These are phyloP conservation scores for Beauveria brongniartii DNA, from an alignment of 2,329 filamentous ascomycete species.

Conservation along the genomic window DNA sequence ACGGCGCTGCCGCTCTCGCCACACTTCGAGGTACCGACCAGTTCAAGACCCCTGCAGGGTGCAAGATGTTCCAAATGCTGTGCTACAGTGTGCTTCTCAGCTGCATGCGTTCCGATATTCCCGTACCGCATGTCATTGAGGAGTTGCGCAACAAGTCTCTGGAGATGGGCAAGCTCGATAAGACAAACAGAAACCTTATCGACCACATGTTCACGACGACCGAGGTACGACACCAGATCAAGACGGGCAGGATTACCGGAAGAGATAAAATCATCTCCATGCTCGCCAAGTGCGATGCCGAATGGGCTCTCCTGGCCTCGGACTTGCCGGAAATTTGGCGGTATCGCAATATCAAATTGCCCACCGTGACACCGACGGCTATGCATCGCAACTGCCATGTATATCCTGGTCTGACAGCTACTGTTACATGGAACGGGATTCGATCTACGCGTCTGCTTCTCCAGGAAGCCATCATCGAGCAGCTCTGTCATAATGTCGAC, in stretches of 20 bases:
- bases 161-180: conserved; percentile 25
- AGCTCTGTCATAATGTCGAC: conserved; percentile 29
- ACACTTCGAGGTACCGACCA: conserved; percentile 40
- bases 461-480: conserved; percentile 38
- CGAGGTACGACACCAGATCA: conserved; percentile 40
- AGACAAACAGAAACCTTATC: conserved; percentile 35
- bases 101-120: conserved; percentile 40
- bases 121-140: conserved; percentile 39
- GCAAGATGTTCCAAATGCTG: conserved; percentile 47
- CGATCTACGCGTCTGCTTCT: conserved; percentile 38
- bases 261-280: conserved; percentile 27
- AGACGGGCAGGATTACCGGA: conserved; percentile 27
- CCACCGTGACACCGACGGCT: conserved; percentile 32
- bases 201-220: conserved; percentile 37
- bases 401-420: conserved; percentile 36
- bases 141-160: conserved; percentile 37
- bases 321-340: conserved; percentile 33
- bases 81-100: conserved; percentile 43
- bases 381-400: conserved; percentile 35
- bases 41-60: conserved; percentile 36
- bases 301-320: conserved; percentile 32
- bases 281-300: conserved; percentile 33
- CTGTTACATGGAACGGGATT: conserved; percentile 41
- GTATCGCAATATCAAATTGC: conserved; percentile 33
- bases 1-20: conserved; percentile 42